Evolutionary conservation across 129 eudicot species (phyloP).

Genomic region (Lactuca sativa): DNA sequence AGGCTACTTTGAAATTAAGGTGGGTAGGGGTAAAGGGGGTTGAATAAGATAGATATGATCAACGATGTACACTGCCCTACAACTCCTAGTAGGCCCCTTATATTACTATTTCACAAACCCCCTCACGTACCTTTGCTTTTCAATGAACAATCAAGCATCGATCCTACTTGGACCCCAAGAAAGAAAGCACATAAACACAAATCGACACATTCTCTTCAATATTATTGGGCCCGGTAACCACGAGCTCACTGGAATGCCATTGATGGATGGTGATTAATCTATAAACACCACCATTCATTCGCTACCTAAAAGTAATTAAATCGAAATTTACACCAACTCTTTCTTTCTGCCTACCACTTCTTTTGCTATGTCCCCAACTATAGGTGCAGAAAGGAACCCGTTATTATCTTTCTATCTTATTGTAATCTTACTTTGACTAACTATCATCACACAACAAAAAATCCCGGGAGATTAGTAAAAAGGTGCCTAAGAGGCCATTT

Average conservation of each 20-base stretch:
- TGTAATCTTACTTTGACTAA: not conserved
- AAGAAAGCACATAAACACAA: slow-evolving; percentile 22
- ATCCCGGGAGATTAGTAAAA: not conserved
- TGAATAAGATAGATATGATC: slow-evolving; percentile 8
- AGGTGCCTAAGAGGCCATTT: slow-evolving; percentile 5
- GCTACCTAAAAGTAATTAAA: slow-evolving; percentile 17
- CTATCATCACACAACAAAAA: slow-evolving; percentile 1
- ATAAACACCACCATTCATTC: not conserved
- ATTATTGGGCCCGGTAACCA: slow-evolving; percentile 19
- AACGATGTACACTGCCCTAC: slow-evolving; percentile 8
- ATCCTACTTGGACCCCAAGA: slow-evolving; percentile 31
- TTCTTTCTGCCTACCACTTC: slow-evolving; percentile 15
- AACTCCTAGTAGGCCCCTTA: slow-evolving; percentile 14
- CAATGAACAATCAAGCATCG: slow-evolving; percentile 8
- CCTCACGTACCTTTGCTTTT: not conserved
- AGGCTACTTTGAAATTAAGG: slow-evolving; percentile 15
- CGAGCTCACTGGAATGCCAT: slow-evolving; percentile 17
- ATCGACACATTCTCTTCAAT: not conserved
- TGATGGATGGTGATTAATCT: slow-evolving; percentile 22
- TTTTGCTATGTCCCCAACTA: slow-evolving; percentile 12
- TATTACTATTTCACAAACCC: slow-evolving; percentile 11
- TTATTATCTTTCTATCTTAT: not conserved
- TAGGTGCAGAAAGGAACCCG: not conserved
- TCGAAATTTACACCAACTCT: slow-evolving; percentile 13
- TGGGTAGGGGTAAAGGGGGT: not conserved